Conservation (phyloP, 2,329 filamentous ascomycete genomes). For the Fusarium sp. region DNA sequence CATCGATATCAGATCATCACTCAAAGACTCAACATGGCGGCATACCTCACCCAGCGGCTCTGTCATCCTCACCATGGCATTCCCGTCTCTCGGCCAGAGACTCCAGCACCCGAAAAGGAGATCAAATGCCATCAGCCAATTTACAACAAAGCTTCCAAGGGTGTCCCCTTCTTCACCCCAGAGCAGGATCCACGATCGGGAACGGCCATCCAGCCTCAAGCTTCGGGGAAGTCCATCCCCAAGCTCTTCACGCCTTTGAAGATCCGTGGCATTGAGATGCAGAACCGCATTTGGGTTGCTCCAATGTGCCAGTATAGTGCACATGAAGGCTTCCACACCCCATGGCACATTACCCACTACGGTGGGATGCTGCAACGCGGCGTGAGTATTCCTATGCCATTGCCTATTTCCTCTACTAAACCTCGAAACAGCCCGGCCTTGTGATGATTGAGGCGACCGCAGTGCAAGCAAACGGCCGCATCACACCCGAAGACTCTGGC, state of each 20-base stretch:
- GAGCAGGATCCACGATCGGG: conserved; percentile 58
- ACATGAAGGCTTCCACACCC: conserved; percentile 69
- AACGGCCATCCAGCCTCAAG: conserved; percentile 54
- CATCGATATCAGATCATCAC: not conserved
- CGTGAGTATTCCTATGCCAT: conserved; percentile 44
- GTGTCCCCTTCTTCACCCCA: conserved; percentile 61
- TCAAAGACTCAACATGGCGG: conserved; percentile 35
- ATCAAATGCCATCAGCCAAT: conserved; percentile 41
- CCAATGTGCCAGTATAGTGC: conserved; percentile 62
- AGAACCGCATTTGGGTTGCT: conserved; percentile 59
- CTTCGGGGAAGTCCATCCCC: conserved; percentile 60
- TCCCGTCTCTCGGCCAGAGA: conserved; percentile 39
- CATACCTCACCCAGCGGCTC: conserved; percentile 43
- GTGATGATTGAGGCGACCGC: conserved; percentile 77
- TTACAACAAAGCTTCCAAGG: conserved; percentile 43
- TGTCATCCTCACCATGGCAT: conserved; percentile 44
- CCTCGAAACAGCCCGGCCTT: conserved; percentile 61
- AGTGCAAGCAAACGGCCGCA: conserved; percentile 75
- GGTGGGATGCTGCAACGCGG: conserved; percentile 79
- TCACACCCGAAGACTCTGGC: conserved; percentile 76
- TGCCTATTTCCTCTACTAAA: not conserved
- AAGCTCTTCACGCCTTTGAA: conserved; percentile 62
- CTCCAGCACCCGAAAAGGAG: conserved; percentile 33
- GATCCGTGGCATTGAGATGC: conserved; percentile 58
- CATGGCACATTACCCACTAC: conserved; percentile 80